These are phyloP conservation scores for Penicillium lagena DNA, from an alignment of 495 filamentous ascomycete species.

Conservation along the genomic window DNA sequence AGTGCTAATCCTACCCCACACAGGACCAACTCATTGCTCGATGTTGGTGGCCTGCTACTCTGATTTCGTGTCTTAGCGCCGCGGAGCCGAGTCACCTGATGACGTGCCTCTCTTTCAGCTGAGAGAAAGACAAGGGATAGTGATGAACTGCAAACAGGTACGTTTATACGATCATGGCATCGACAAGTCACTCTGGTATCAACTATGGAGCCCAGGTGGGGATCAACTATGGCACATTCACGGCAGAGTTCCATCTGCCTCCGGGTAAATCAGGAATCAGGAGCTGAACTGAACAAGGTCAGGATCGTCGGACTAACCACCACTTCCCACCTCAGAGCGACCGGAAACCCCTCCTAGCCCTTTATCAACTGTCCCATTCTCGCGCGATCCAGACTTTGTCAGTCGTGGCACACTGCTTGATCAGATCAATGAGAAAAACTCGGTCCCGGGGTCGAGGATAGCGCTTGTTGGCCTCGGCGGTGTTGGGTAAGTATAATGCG, in stretches of 20 bases:
- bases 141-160: neutral
- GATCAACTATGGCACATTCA: no score
- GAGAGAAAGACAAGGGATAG: no score
- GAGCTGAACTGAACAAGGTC: no score
- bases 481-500: slow-evolving; percentile 10
- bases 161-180: neutral
- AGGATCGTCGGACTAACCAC: no score
- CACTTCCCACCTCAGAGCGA: neutral
- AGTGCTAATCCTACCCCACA: no score
- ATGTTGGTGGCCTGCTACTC: no score
- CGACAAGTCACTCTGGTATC: neutral
- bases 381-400: slow-evolving; percentile 26
- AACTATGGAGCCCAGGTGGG: slow-evolving; percentile 1
- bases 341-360: slow-evolving; percentile 9
- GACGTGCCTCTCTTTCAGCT: no score
- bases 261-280: no score
- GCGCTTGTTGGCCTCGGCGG: slow-evolving; percentile 3
- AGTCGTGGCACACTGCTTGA: slow-evolving; percentile 13
- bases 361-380: slow-evolving; percentile 18
- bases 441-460: slow-evolving; percentile 13
- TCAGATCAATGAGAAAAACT: slow-evolving; percentile 15
- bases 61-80: no score
- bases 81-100: no score
- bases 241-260: neutral
- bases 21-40: no score